A percentile compares a stretch with the other conserved stretches of the same genome.
Conservation (phyloP, 768 basidiomycete genomes). For the Rubroboletus pulcherrimus region DNA sequence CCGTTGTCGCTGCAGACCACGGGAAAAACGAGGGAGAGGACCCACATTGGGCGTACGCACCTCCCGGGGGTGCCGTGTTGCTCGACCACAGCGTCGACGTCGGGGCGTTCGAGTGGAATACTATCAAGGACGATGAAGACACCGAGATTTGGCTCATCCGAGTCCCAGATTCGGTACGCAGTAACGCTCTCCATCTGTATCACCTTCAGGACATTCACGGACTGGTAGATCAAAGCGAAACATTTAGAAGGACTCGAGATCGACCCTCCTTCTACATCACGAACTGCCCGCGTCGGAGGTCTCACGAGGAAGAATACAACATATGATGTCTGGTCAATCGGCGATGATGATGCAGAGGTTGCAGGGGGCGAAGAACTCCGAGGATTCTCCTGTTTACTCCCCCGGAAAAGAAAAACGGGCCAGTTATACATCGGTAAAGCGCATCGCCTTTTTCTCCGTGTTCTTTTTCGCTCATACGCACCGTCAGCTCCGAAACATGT, state of each 20-base stretch:
- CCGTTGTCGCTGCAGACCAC: slow-evolving; percentile 16
- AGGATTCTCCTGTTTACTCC: slow-evolving; percentile 58
- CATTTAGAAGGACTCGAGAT: slow-evolving; percentile 53
- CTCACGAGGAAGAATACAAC: slow-evolving; percentile 50
- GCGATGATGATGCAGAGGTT: slow-evolving; percentile 33
- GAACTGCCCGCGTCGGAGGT: slow-evolving; percentile 43
- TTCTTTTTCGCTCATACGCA: slow-evolving; percentile 36
- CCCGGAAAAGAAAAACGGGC: slow-evolving; percentile 57
- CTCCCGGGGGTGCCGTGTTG: slow-evolving; percentile 49
- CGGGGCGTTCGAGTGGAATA: slow-evolving; percentile 66
- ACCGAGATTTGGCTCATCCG: slow-evolving; percentile 70
- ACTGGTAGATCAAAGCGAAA: slow-evolving; percentile 58
- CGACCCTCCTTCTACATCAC: slow-evolving; percentile 39
- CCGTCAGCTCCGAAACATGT: slow-evolving; percentile 55
- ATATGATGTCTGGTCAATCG: slow-evolving; percentile 67
- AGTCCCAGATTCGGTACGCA: slow-evolving; percentile 60
- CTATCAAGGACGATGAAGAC: slow-evolving; percentile 50
- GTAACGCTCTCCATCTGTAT: neutral
- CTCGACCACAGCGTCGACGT: slow-evolving; percentile 45
- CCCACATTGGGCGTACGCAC: slow-evolving; percentile 56
- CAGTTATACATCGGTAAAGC: slow-evolving; percentile 53
- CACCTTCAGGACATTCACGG: neutral
- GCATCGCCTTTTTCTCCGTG: neutral
- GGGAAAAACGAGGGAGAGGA: slow-evolving; percentile 53
- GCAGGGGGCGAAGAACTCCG: slow-evolving; percentile 63